Conservation (phyloP, 139 green algal genomes). For the Picochlorum sp. region DNA sequence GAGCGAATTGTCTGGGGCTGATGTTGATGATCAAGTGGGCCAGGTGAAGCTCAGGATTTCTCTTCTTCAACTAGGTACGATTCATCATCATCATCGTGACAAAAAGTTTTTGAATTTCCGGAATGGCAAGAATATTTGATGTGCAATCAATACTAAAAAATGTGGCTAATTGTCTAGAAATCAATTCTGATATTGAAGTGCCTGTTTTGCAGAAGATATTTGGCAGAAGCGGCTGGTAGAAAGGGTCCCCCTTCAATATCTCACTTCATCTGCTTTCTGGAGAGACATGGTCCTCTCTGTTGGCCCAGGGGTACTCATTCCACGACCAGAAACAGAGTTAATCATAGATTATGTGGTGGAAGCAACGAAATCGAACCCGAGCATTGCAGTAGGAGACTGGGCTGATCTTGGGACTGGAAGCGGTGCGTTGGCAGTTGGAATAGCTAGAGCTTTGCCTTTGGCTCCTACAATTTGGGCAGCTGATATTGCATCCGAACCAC, state of each 20-base stretch:
- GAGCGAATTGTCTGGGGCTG: too few species aligned
- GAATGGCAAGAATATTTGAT: too few species aligned
- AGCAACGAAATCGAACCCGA: slow-evolving; percentile 12
- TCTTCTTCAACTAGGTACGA: too few species aligned
- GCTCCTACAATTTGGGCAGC: slow-evolving; percentile 42
- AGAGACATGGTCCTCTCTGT: slow-evolving; percentile 47
- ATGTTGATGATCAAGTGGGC: too few species aligned
- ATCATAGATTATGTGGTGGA: slow-evolving; percentile 56
- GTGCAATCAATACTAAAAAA: too few species aligned
- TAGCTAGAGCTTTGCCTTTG: slow-evolving; percentile 43
- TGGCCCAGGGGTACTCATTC: slow-evolving; percentile 75
- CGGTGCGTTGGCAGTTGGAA: slow-evolving; percentile 67
- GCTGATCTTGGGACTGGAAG: slow-evolving; percentile 84
- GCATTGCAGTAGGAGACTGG: slow-evolving; percentile 44
- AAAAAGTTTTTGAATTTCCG: too few species aligned
- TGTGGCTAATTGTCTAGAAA: too few species aligned
- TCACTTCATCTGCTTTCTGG: slow-evolving; percentile 73
- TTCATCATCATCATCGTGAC: too few species aligned
- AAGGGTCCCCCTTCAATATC: slow-evolving; percentile 82
- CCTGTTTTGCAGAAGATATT: slow-evolving; percentile 11
- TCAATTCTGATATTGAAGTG: too few species aligned
- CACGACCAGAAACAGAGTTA: slow-evolving; percentile 84
- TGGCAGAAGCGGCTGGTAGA: slow-evolving; percentile 34
- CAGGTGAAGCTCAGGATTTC: too few species aligned
- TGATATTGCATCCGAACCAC: slow-evolving; percentile 41